Evolutionary conservation across 495 filamentous ascomycete genomes (phyloP).

Genomic region (Podospora appendiculata): DNA sequence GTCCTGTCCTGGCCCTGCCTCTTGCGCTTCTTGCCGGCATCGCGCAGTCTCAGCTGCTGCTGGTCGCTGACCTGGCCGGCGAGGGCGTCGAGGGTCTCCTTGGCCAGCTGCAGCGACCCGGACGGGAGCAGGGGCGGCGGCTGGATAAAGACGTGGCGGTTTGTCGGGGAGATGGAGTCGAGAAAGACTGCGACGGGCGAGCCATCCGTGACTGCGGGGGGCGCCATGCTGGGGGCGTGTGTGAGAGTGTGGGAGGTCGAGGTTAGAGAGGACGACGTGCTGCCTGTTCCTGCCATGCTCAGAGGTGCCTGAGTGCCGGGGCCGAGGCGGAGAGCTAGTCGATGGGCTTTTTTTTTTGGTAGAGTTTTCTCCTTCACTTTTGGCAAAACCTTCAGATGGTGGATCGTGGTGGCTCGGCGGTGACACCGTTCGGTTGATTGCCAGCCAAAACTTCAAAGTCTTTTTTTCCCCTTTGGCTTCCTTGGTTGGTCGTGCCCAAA

Average conservation of each 20-base stretch:
- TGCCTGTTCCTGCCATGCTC: conserved; percentile 36
- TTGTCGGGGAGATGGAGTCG: conserved; percentile 34
- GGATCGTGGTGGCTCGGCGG: background rate
- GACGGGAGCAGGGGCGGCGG: conserved; percentile 55
- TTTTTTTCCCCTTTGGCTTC: background rate
- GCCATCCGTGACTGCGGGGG: conserved; percentile 16
- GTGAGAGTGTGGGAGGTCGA: conserved; percentile 50
- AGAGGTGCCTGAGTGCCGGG: too few relatives aligned
- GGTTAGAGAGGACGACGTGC: conserved; percentile 45
- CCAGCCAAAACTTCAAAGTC: background rate
- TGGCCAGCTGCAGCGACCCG: conserved; percentile 60
- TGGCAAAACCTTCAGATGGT: background rate
- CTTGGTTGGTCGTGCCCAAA: background rate
- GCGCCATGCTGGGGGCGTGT: conserved; percentile 22
- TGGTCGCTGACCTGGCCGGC: conserved; percentile 60
- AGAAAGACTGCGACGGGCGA: conserved; percentile 39
- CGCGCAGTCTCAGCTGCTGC: conserved; percentile 50
- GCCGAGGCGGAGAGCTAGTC: too few relatives aligned
- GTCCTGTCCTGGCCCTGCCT: conserved; percentile 26
- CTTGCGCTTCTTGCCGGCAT: conserved; percentile 60
- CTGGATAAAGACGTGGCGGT: conserved; percentile 60
- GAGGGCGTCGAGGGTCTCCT: conserved; percentile 67
- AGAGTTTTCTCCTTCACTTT: background rate
- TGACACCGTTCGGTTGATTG: background rate
- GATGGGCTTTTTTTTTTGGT: background rate